A percentile compares a stretch with the other conserved stretches of the same genome.
Evolutionary conservation across 345 rosid genomes (phyloP).

Genomic region (Syzygium aqueum): DNA sequence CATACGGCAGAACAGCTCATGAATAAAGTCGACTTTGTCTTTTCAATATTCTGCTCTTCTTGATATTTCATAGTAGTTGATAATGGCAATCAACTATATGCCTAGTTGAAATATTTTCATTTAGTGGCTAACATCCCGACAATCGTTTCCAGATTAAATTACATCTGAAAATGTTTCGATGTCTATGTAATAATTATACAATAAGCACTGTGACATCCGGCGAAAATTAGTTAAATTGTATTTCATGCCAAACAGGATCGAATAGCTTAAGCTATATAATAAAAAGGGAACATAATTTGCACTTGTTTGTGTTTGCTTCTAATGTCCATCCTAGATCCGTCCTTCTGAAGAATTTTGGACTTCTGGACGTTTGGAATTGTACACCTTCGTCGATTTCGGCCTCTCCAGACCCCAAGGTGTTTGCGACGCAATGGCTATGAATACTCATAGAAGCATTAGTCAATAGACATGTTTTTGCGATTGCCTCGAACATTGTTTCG

Average conservation of each 20-base stretch:
- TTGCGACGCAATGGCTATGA: background rate
- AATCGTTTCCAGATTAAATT: background rate
- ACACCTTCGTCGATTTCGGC: background rate
- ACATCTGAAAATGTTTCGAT: background rate
- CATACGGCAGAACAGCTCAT: background rate
- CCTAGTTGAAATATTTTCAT: background rate
- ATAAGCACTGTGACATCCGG: fast-evolving
- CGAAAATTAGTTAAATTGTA: background rate
- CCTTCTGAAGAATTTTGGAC: background rate
- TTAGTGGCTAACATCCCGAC: background rate
- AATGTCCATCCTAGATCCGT: background rate
- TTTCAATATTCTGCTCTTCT: background rate
- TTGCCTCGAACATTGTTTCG: background rate
- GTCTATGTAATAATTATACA: background rate
- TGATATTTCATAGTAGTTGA: background rate
- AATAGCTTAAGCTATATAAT: background rate
- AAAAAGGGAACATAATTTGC: background rate
- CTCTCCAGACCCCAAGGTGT: background rate
- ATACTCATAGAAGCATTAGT: background rate
- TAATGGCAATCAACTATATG: background rate
- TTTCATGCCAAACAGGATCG: background rate
- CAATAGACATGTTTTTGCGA: background rate
- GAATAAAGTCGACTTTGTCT: background rate
- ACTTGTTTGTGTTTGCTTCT: background rate
- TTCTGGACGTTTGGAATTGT: background rate